Evolutionary conservation across 495 filamentous ascomycete species (phyloP).

Genomic region (Penicillium cataractarum): DNA sequence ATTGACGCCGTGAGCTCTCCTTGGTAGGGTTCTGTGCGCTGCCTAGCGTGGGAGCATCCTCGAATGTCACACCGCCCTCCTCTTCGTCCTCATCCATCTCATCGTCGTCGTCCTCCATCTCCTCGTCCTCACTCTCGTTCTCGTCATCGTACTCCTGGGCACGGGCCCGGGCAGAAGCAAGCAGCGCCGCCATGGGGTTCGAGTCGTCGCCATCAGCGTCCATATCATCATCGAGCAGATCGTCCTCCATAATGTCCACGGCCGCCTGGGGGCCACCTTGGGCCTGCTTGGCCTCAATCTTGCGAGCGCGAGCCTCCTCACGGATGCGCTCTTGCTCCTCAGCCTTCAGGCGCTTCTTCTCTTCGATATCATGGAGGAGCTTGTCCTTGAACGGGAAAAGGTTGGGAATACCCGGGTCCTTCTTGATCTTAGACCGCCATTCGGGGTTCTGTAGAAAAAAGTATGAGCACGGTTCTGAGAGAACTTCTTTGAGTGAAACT

Average conservation of each 20-base stretch:
- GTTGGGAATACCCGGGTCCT: slow-evolving; percentile 96
- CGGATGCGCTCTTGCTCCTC: slow-evolving; percentile 73
- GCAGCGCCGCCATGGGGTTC: slow-evolving; percentile 89
- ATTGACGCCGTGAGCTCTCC: slow-evolving; percentile 80
- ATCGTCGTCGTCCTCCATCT: slow-evolving; percentile 58
- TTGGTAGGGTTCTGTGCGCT: slow-evolving; percentile 45
- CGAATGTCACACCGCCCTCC: slow-evolving; percentile 34
- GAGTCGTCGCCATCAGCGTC: slow-evolving; percentile 62
- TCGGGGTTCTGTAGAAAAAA: slow-evolving; percentile 71
- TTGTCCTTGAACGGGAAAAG: slow-evolving; percentile 98
- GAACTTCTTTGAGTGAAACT: background rate
- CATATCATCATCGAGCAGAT: slow-evolving; percentile 55
- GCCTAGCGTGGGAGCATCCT: slow-evolving; percentile 34
- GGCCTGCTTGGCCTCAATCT: slow-evolving; percentile 44
- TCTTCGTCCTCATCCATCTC: slow-evolving; percentile 59
- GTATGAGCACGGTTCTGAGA: slow-evolving; percentile 10
- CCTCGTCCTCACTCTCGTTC: slow-evolving; percentile 58
- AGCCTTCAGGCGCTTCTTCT: slow-evolving; percentile 74
- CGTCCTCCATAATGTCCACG: slow-evolving; percentile 53
- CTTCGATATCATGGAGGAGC: slow-evolving; percentile 91
- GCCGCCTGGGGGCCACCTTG: slow-evolving; percentile 38
- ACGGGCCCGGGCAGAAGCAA: slow-evolving; percentile 86
- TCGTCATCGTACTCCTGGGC: slow-evolving; percentile 75
- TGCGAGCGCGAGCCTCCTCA: slow-evolving; percentile 71
- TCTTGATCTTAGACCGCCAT: slow-evolving; percentile 92